Evolutionary conservation across 495 filamentous ascomycete genomes (phyloP), one percentile per base, ranked within the genome.

Genomic region (Penicillium egyptiacum): DNA sequence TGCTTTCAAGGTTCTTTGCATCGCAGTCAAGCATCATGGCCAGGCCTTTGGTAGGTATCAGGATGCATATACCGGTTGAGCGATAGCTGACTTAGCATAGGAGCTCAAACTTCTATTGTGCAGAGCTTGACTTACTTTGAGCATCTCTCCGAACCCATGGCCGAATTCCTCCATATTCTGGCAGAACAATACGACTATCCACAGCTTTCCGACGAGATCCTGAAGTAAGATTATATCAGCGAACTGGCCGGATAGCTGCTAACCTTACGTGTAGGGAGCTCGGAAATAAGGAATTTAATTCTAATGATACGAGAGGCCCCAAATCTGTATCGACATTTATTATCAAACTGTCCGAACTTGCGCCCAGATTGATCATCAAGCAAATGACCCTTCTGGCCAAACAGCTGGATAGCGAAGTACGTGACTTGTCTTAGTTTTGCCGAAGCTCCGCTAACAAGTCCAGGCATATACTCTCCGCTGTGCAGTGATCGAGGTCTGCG

Each of bases 271-370:
- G 14, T 41, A 87, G 89, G 67, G 94, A 99, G 57, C 81, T 99
- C 54, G 93, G 90, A 70, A 96, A 91, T 68, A 98, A 96, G 65
- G 95, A 98, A 65, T 99, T 97, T 75, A 96, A 93, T 65, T 92
- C 85, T 60, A 99, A 96, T 65, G 94, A 99, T 68, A 90, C 87
- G 8, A 90, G 86, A 66, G 95, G 94, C 0, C 94, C 94, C 11
- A 99, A 99, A 70, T 97, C 92, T 6, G 90, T 98, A n/a, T 97
- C 92, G n/a, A 82, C 86, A 1, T 99, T 99, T 62, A 88, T 99
- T 61, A 79, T 90, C 50, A 92, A 92, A 70, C 82, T 99, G n/a
- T 97, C 93, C n/a, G 93, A 97, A 68, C 80, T 98, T 62, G 88
- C 87, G 26, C 94, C 94, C 12, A 84, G 92, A 56, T 74, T 96